Evolutionary conservation across 495 filamentous ascomycete species (phyloP), one percentile per base, ranked within the genome.

Genomic region (Podospora bellae-mahoneyi): DNA sequence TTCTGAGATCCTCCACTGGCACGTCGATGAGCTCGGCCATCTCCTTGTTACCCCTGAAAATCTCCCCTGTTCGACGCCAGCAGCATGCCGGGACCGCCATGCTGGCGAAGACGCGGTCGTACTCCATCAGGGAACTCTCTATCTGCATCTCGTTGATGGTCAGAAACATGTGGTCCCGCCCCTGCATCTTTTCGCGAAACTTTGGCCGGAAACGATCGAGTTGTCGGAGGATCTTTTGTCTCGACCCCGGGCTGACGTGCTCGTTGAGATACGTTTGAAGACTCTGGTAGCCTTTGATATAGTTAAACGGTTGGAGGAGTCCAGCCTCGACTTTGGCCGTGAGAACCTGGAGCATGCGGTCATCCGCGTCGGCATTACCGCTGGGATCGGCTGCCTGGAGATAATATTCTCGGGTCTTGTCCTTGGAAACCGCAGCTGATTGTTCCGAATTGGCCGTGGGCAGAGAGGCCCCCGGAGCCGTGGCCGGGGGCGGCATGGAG

Each of bases 91-190:
- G 95, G 68, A 98, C 94, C 26, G 95, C 94, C 95, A 99, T 98
- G 78, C 92, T 96, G 15, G 95, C 96, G 80, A 99, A 99, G 10
- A 99, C 92, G 54, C 95, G 91, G 76, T 99, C 95, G 72, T 97
- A 97, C 74, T 97, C 95, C 88, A 98, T 92, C 67, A 99, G 80
- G 60, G 88, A 93, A 64, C 89, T 86, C 75, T 99, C 95, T 73
- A 99, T 97, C 94, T 95, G 97, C 91, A 97, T 96, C 76, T 99
- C 95, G 62, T 97, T 94, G 60, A 92, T 85, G 6, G 97, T 90
- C 13, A 99, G 85, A 76, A 98, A 91, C 73, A 96, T 89, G 79
- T 97, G 94, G 16, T 91, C 97, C 71, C 98, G 80, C 39, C 82
- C 86, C 70, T 97, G 92, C 81, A 96, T 94, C 76, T 94, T 91